Conservation (phyloP, 129 eudicot species). For the Chrysanthemum seticuspe region DNA sequence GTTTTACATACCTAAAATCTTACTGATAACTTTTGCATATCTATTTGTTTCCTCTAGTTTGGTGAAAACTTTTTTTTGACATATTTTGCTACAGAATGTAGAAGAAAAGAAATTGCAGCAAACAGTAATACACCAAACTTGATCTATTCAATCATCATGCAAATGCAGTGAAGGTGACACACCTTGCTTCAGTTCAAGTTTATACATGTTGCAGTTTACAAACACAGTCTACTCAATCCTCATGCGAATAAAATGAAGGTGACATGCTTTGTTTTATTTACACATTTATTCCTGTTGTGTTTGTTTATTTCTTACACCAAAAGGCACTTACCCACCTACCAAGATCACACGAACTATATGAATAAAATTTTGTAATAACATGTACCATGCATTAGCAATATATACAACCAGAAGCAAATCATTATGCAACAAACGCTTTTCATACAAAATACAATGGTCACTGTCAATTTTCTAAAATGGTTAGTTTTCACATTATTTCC, state of each 20-base stretch:
- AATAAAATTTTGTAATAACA: slow-evolving; percentile 19
- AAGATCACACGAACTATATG: slow-evolving; percentile 57
- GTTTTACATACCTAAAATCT: background rate
- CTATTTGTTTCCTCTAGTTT: slow-evolving; percentile 2
- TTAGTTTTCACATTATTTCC: slow-evolving; percentile 34
- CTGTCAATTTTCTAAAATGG: slow-evolving; percentile 34
- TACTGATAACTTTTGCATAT: slow-evolving; percentile 8
- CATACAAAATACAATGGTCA: slow-evolving; percentile 38
- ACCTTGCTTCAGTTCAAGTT: slow-evolving; percentile 1
- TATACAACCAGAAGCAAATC: slow-evolving; percentile 29
- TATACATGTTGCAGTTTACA: slow-evolving; percentile 17
- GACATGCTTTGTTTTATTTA: slow-evolving; percentile 15
- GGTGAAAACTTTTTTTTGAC: background rate
- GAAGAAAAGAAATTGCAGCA: slow-evolving; percentile 15
- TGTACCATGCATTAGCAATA: slow-evolving; percentile 24
- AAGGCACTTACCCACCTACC: slow-evolving; percentile 42
- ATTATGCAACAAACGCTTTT: slow-evolving; percentile 26
- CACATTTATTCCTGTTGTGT: slow-evolving; percentile 20
- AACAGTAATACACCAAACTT: slow-evolving; percentile 16
- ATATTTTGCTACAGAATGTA: slow-evolving; percentile 6
- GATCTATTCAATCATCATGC: slow-evolving; percentile 35
- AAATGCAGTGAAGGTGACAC: slow-evolving; percentile 37
- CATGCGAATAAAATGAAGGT: slow-evolving; percentile 11
- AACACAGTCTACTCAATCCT: slow-evolving; percentile 24
- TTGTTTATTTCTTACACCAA: slow-evolving; percentile 24